Base-by-base conservation (phyloP, 768 basidiomycete species). In the Daedaleopsis sinensis region DNA sequence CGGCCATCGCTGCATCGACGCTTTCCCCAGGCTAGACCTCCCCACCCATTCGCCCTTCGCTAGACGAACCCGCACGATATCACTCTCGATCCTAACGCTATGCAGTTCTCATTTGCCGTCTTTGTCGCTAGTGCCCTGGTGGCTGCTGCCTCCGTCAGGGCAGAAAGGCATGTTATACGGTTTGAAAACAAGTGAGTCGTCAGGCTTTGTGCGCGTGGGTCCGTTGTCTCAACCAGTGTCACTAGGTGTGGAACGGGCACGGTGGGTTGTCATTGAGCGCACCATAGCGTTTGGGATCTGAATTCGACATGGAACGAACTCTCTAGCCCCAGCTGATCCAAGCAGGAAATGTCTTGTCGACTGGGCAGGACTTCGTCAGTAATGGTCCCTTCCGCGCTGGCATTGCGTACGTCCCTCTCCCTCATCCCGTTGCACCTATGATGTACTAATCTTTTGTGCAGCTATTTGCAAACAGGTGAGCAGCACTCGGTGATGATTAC, bases 141-240 rank as follows among this genome's bases (percentile, higher is more conserved):
- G 51, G 64, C 69, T 55, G 59, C 62, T 61, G 58, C 63, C 55
- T 52, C 69, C 42, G 62, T 61, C 56, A 51, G 61, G 57, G 81
- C 82, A 1, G 82, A 84, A 68, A 63, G 73, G 0, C 83, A 84
- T 68, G 75, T 69, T 5, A 73, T 84, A 62, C 70, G 62, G 27
- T 84, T 83, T 60, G 70, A 76, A 53, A 84, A 84, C 71, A 55
- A 75, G 83, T 82, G 35, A 50, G 78, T 19, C 23, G 1, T 4
- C 21, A 21, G n/a, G n/a, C n/a, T 32, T 19, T 47, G 21, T 49
- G 13, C 47, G 24, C 4, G 27, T 32, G 27, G 4, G 7, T 32
- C 27, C 27, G 27, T 36, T 10, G 11, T 43, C 12, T 39, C 56
- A 32, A 49, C 24, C 23, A 1, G 19, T 50, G 12, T 62, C 47